Conservation (phyloP, 257 asterid species). For the Schizonepeta tenuifolia region DNA sequence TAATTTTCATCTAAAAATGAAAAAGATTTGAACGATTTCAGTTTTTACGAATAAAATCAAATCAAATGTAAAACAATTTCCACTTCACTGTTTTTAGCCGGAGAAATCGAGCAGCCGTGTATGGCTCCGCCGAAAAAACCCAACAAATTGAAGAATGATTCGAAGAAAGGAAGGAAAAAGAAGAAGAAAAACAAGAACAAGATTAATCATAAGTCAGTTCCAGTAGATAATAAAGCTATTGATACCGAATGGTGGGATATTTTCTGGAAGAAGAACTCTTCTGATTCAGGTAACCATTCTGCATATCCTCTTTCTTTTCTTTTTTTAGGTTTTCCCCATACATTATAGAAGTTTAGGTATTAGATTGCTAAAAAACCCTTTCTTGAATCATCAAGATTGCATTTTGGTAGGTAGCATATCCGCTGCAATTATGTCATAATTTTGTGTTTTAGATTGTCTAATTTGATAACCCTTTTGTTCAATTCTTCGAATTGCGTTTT, state of each 20-base stretch:
- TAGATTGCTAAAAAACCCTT: slow-evolving; percentile 15
- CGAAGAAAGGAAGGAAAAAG: slow-evolving; percentile 60
- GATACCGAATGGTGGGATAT: slow-evolving; percentile 95
- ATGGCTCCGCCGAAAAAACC: slow-evolving; percentile 83
- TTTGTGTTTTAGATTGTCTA: background rate
- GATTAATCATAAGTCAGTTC: slow-evolving; percentile 40
- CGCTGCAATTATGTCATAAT: background rate
- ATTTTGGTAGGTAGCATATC: background rate
- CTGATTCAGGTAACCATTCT: slow-evolving; percentile 46
- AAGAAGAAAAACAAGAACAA: slow-evolving; percentile 59
- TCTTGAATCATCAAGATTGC: slow-evolving; percentile 1
- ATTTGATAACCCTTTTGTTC: slow-evolving; percentile 11
- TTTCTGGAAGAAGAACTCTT: slow-evolving; percentile 78
- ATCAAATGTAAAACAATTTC: background rate
- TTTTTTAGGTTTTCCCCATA: background rate
- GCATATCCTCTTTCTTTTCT: slow-evolving; percentile 3
- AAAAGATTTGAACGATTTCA: background rate
- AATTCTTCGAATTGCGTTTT: slow-evolving; percentile 17
- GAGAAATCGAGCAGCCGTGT: slow-evolving; percentile 1
- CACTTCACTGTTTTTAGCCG: background rate
- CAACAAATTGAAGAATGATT: slow-evolving; percentile 57
- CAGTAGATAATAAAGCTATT: slow-evolving; percentile 61
- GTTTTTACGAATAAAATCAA: background rate
- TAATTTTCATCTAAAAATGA: too few species aligned
- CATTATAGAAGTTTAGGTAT: background rate